Conservation (phyloP, 768 basidiomycete genomes). For the Tephrocybe sp. region DNA sequence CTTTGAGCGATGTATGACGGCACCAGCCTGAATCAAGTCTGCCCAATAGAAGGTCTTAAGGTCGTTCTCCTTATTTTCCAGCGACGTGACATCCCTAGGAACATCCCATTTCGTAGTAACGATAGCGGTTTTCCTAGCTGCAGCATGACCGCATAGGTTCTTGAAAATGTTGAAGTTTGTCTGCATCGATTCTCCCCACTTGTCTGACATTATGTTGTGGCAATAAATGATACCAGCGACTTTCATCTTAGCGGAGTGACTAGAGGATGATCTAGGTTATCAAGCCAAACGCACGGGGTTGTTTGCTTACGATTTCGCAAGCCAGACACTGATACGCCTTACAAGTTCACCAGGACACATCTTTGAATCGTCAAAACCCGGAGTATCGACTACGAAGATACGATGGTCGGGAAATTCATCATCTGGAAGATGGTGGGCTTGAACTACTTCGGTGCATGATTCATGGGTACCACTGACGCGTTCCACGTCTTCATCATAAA, state of each 20-base stretch:
- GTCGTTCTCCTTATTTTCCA: neutral
- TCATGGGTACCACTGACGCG: no score
- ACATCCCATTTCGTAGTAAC: neutral
- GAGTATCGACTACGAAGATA: neutral
- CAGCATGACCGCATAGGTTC: neutral
- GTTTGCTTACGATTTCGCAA: neutral
- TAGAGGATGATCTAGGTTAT: neutral
- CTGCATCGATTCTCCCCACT: neutral
- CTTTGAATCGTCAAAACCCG: neutral
- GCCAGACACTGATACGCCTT: neutral
- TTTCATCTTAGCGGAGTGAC: neutral
- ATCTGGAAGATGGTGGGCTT: neutral
- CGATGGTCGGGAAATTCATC: neutral
- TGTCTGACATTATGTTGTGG: neutral
- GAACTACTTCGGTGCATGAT: neutral
- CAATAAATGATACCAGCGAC: neutral
- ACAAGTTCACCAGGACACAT: neutral
- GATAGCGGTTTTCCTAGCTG: neutral
- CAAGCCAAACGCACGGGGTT: neutral
- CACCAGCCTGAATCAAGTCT: neutral
- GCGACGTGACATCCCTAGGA: neutral
- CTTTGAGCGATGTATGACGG: neutral
- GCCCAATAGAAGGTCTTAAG: neutral
- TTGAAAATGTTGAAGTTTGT: neutral
- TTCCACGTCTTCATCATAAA: no score